Percentiles rank a stretch among this genome's conserved stretches.
Conservation (phyloP, 495 filamentous ascomycete species). For the Neurospora hispaniola region DNA sequence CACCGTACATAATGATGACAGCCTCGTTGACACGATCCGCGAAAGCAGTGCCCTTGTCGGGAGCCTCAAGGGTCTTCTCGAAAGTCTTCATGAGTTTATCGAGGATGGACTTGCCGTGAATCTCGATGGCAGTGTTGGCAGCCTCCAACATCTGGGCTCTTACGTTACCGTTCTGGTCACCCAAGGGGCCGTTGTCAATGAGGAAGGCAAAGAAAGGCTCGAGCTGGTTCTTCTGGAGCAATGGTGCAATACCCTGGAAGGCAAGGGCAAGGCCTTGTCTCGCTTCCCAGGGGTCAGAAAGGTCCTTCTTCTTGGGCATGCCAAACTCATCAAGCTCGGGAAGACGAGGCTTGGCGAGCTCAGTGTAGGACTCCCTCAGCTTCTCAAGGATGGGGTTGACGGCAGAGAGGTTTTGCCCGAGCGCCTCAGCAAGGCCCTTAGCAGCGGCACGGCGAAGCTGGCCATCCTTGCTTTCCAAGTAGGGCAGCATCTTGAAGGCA, state of each 20-base stretch:
- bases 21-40: conserved; percentile 89
- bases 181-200: conserved; percentile 72
- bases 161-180: conserved; percentile 66
- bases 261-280: conserved; percentile 80
- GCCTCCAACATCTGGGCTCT: conserved; percentile 89
- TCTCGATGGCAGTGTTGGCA: conserved; percentile 66
- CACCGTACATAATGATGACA: conserved; percentile 92
- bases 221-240: conserved; percentile 57
- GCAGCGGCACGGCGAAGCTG: conserved; percentile 79
- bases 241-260: conserved; percentile 64
- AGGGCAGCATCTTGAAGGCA: conserved; percentile 59
- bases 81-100: conserved; percentile 89
- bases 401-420: conserved; percentile 42
- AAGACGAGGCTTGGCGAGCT: conserved; percentile 67
- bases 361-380: conserved; percentile 58
- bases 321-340: conserved; percentile 84
- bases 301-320: conserved; percentile 78
- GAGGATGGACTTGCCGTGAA: conserved; percentile 66
- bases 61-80: conserved; percentile 70
- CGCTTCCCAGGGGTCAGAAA: conserved; percentile 79
- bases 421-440: conserved; percentile 63
- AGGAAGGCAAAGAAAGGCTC: conserved; percentile 73
- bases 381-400: conserved; percentile 43
- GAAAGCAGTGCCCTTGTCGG: conserved; percentile 64
- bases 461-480: conserved; percentile 63